phyloP scores from a whole-genome alignment of 352 stramenopile species.

The Globisporangium alternatum region DNA sequence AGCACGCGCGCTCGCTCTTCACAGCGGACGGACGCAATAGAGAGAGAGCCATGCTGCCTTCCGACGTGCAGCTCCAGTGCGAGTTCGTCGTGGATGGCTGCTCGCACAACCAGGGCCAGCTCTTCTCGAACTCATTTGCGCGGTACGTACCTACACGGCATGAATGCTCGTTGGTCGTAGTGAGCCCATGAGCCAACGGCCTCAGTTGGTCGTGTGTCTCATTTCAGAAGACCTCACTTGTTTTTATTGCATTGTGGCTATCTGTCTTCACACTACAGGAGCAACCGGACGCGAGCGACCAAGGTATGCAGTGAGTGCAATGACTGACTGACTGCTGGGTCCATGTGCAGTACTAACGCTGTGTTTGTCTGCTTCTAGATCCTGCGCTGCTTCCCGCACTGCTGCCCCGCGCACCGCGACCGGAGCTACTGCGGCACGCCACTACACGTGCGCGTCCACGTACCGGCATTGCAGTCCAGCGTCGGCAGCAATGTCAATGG shows the following conservation, averaged over 20 bases:
- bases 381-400: slow-evolving; percentile 58
- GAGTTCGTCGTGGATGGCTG: slow-evolving; percentile 30
- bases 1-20: background rate
- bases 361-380: slow-evolving; percentile 23
- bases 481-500: background rate
- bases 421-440: slow-evolving; percentile 51
- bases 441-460: slow-evolving; percentile 27
- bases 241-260: background rate
- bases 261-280: slow-evolving; percentile 13
- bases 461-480: background rate
- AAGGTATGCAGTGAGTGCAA: slow-evolving; percentile 27
- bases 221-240: background rate
- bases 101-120: slow-evolving; percentile 16
- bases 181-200: too few species aligned
- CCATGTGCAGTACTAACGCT: background rate
- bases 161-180: background rate
- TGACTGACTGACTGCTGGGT: background rate
- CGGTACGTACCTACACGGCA: slow-evolving; percentile 6
- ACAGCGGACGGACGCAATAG: background rate
- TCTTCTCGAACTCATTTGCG: slow-evolving; percentile 15
- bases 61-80: slow-evolving; percentile 16
- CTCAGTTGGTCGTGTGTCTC: background rate
- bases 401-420: slow-evolving; percentile 40
- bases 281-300: slow-evolving; percentile 38
- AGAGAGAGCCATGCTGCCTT: background rate